Percentiles rank a stretch among this genome's conserved stretches.
Conservation (phyloP, 1,284 basidiomycete species). For the Inonotus obliquus region DNA sequence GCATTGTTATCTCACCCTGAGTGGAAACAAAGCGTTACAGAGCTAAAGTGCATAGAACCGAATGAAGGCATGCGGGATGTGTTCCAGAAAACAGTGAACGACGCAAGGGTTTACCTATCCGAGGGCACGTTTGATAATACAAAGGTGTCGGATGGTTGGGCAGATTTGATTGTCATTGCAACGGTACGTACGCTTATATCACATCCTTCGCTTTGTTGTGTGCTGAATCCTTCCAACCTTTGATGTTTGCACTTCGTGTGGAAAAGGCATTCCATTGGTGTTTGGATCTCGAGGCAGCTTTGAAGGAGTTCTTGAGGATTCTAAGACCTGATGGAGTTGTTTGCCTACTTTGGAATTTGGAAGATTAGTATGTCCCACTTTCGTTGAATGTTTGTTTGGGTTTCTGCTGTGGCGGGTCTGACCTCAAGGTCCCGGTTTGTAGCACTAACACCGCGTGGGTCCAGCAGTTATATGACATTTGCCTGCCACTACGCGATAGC, state of each 20-base stretch:
- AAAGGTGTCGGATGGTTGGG: slow-evolving; percentile 58
- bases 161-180: slow-evolving; percentile 68
- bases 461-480: background rate
- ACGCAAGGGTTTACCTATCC: slow-evolving; percentile 43
- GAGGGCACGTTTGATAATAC: slow-evolving; percentile 66
- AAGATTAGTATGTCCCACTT: slow-evolving; percentile 48
- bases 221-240: background rate
- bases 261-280: slow-evolving; percentile 78
- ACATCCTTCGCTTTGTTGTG: too few species aligned
- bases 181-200: slow-evolving; percentile 50
- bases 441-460: background rate
- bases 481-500: background rate
- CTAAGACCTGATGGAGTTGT: slow-evolving; percentile 62
- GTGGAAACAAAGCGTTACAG: slow-evolving; percentile 43
- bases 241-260: background rate
- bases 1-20: slow-evolving; percentile 60
- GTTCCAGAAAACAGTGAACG: slow-evolving; percentile 46
- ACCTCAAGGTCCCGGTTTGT: background rate
- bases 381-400: slow-evolving; percentile 50
- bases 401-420: slow-evolving; percentile 37
- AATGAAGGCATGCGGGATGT: slow-evolving; percentile 66
- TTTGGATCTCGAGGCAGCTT: slow-evolving; percentile 61
- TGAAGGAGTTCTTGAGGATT: slow-evolving; percentile 63
- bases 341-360: slow-evolving; percentile 71
- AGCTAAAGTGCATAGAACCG: slow-evolving; percentile 65